These are phyloP conservation scores for Penicillium corylophilum DNA, from an alignment of 2,329 filamentous ascomycete genomes.

Conservation along the genomic window DNA sequence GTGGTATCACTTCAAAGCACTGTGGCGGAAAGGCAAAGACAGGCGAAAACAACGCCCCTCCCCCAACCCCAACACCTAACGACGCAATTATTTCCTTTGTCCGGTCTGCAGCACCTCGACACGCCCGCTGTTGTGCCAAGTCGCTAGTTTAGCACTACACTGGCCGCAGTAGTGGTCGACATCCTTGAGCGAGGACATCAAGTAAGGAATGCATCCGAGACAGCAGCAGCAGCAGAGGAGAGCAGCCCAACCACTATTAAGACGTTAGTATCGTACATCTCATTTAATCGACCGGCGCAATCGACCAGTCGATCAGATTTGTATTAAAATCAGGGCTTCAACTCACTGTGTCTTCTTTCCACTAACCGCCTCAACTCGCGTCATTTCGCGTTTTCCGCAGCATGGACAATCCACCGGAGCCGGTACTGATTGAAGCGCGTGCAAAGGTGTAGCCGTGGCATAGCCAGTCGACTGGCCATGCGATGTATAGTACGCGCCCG, in stretches of 20 bases:
- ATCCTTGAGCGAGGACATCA: constrained; percentile 50
- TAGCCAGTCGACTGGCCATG: constrained; percentile 23
- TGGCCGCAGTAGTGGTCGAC: constrained; percentile 50
- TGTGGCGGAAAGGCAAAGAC: background rate
- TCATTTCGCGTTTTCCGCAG: constrained; percentile 43
- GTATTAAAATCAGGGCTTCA: background rate
- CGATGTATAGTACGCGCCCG: constrained; percentile 16
- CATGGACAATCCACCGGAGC: constrained; percentile 50
- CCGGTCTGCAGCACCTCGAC: constrained; percentile 42
- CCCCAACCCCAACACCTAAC: background rate
- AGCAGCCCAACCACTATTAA: constrained; percentile 46
- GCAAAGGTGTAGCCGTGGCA: constrained; percentile 24
- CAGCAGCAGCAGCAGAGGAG: constrained; percentile 45
- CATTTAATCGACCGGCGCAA: background rate
- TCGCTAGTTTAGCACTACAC: constrained; percentile 47
- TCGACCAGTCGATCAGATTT: background rate
- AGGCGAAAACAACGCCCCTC: background rate
- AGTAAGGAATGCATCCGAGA: constrained; percentile 51
- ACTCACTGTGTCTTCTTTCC: constrained; percentile 34
- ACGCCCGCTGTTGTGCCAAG: constrained; percentile 50
- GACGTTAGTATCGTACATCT: background rate
- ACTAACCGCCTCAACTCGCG: constrained; percentile 19
- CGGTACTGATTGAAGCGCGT: constrained; percentile 30
- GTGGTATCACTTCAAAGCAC: constrained; percentile 15
- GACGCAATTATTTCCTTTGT: background rate